A percentile compares a stretch with the other conserved stretches of the same genome.
Evolutionary conservation across 2,329 filamentous ascomycete genomes (phyloP).

Genomic region (Penicillium sp.): DNA sequence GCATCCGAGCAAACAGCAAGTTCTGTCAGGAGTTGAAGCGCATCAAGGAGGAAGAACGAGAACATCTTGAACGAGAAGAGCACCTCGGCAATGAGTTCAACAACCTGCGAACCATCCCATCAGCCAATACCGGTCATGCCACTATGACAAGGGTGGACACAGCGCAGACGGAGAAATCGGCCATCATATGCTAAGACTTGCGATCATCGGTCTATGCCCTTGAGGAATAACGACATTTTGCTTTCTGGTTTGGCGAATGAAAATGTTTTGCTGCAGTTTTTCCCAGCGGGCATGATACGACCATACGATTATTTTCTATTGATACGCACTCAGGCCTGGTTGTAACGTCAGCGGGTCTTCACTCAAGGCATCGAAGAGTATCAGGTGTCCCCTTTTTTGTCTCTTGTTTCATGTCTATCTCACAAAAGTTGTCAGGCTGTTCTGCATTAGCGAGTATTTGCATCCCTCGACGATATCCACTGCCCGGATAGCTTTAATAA

Average conservation of each 20-base stretch:
- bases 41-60: conserved; percentile 31
- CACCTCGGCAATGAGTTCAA: conserved; percentile 2
- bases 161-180: conserved; percentile 19
- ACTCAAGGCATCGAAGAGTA: neutral
- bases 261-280: conserved; percentile 4
- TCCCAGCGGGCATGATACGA: conserved; percentile 1
- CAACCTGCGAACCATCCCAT: conserved; percentile 11
- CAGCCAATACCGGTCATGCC: conserved; percentile 9
- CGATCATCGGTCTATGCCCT: neutral
- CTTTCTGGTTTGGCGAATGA: neutral
- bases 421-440: neutral
- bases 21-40: conserved; percentile 41
- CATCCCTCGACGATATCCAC: neutral
- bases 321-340: neutral
- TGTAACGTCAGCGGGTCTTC: neutral
- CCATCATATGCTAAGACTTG: conserved; percentile 15
- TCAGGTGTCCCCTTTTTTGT: neutral
- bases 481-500: neutral
- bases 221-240: neutral
- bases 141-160: conserved; percentile 18
- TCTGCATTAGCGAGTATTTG: neutral
- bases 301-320: conserved; percentile 6
- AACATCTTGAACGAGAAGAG: conserved; percentile 21
- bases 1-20: conserved; percentile 39
- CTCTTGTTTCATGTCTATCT: neutral